Evolutionary conservation across 495 filamentous ascomycete species (phyloP), one percentile per base, ranked within the genome.

Genomic region (Penicillium salamii): DNA sequence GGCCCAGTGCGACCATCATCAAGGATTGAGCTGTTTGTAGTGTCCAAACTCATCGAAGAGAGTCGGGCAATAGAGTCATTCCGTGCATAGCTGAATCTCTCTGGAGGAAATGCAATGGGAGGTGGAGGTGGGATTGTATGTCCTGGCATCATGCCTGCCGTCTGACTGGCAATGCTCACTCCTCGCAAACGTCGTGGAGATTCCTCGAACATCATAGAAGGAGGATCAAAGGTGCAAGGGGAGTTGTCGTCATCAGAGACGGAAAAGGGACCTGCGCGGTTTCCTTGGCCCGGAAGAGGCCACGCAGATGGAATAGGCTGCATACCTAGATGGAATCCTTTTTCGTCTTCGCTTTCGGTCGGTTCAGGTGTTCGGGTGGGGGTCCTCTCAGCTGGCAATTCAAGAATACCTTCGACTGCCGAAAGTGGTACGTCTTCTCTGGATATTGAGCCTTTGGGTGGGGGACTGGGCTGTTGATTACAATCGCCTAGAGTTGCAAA

Each of bases 21-120:
- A n/a, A 79, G 50, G 33, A 78, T 74, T 2, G 75, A 77, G 46
- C 75, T 79, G 47, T 77, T 67, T 1, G 68, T 74, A 7, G 74
- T 78, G 42, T 76, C 69, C 1, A 77, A 47, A 43, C 75, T 78
- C 44, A 71, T 62, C 0, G 66, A 71, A 3, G 76, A 78, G 19
- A 71, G 55, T 5, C 72, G 64, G 53, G 68, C 62, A 20, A 59
- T 40, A 11, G 68, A 75, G 42, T 69, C 63, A 36, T 77, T 75
- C 40, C 63, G 61, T 14, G 68, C 60, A 18, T 70, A 67, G n/a
- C 59, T 68, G 28, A 71, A 59, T 36, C 65, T 58, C 15, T 72
- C 63, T 6, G 56, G 56, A 9, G 57, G 63, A 46, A 66, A 74
- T 9, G 67, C 66, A 34, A 64, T 56, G 11, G 64, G 59, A 8